Evolutionary conservation across 1,284 basidiomycete species (phyloP), one percentile per base, ranked within the genome.

Genomic region (Tilletia setariae): DNA sequence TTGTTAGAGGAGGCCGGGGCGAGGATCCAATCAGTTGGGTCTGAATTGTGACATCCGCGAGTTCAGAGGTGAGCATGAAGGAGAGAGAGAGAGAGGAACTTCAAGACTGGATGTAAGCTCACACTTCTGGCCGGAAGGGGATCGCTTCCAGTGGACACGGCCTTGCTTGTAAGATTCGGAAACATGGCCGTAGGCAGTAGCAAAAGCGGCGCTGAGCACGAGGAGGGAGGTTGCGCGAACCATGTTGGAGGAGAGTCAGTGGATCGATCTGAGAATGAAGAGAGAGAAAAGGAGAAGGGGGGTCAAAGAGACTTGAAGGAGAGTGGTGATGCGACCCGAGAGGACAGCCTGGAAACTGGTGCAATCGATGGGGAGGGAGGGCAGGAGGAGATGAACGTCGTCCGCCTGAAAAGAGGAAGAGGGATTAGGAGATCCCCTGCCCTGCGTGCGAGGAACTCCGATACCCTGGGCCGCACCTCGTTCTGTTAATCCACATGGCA

Each of bases 1-100:
- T 59, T 59, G 53, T 59, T 59, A 6, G 53, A 59, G 23, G 53
- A 59, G 28, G 53, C 53, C 9, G 53, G 53, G 23, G 53, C 53
- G 16, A 59, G 53, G 23, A 23, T 59, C 53, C 23, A 59, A 28
- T 59, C 23, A 19, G 53, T 23, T 6, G 53, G 53, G 23, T 59
- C 47, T 49, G 47, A 7, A n/a, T 8, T 25, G 23, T 46, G 13
- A n/a, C n/a, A n/a, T n/a, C n/a, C n/a, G n/a, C n/a, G n/a, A n/a
- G n/a, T n/a, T n/a, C n/a, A n/a, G n/a, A n/a, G n/a, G n/a, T n/a
- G n/a, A n/a, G n/a, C n/a, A n/a, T n/a, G n/a, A n/a, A n/a, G n/a
- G 44, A n/a, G 44, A 46, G 13, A 25, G 47, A n/a, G n/a, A 49
- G n/a, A 19, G 1, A 8, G 19, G 7, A 25, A 8, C 13, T 21